Evolutionary conservation across 1,284 basidiomycete genomes (phyloP).

Genomic region (Omphalotus olearius): DNA sequence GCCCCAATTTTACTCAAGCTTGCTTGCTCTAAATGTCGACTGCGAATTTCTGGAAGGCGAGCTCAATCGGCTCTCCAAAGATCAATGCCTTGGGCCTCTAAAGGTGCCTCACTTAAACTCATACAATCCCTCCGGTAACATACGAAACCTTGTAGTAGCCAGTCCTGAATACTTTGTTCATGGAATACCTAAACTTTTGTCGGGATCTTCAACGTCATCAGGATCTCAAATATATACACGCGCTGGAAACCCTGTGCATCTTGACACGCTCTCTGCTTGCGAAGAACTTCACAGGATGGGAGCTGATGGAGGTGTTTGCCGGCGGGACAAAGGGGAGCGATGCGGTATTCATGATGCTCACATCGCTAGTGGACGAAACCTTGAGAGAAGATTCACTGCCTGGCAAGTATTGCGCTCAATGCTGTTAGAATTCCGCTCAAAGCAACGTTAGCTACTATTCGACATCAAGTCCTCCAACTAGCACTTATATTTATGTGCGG

Average conservation of each 20-base stretch:
- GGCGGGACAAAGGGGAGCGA: constrained; percentile 56
- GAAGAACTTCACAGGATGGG: constrained; percentile 61
- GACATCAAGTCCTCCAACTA: constrained; percentile 51
- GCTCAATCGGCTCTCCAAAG: constrained; percentile 32
- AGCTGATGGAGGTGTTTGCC: constrained; percentile 64
- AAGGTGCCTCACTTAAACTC: constrained; percentile 32
- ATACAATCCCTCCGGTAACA: neutral
- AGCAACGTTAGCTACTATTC: constrained; percentile 34
- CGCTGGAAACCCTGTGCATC: constrained; percentile 46
- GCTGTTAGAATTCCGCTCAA: neutral
- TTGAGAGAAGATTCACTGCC: constrained; percentile 2
- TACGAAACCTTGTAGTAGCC: constrained; percentile 38
- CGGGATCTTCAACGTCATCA: constrained; percentile 32
- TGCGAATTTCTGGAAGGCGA: constrained; percentile 38
- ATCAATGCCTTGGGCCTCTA: constrained; percentile 33
- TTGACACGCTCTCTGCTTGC: constrained; percentile 42
- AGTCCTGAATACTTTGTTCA: constrained; percentile 44
- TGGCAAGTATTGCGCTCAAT: neutral
- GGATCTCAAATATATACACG: constrained; percentile 32
- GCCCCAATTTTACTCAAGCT: constrained; percentile 43
- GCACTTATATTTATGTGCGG: constrained; percentile 53
- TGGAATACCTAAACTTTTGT: constrained; percentile 36
- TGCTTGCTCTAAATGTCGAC: constrained; percentile 49
- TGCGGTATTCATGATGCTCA: constrained; percentile 46
- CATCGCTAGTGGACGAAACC: neutral